These are phyloP conservation scores for Zygoascus hellenicus DNA, from an alignment of 1,139 yeast species.

Conservation along the genomic window DNA sequence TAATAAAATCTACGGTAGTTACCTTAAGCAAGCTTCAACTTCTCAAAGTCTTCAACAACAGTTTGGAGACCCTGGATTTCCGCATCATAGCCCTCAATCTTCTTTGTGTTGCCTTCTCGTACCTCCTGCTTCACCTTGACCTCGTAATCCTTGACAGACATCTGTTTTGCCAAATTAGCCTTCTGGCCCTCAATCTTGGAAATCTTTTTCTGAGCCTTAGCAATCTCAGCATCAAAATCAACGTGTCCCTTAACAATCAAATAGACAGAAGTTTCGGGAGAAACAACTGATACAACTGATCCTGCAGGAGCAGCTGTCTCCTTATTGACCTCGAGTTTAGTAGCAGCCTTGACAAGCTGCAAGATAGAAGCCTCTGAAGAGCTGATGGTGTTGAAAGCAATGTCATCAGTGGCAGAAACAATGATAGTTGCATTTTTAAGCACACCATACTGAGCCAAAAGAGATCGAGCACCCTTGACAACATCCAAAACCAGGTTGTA, in stretches of 20 bases:
- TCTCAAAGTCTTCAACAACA: slow-evolving; percentile 38
- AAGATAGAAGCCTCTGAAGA: slow-evolving; percentile 80
- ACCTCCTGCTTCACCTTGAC: slow-evolving; percentile 80
- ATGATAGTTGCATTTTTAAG: slow-evolving; percentile 80
- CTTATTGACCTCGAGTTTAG: slow-evolving; percentile 53
- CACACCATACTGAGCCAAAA: slow-evolving; percentile 83
- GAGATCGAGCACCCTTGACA: slow-evolving; percentile 88
- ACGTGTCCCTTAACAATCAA: slow-evolving; percentile 90
- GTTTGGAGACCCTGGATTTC: slow-evolving; percentile 69
- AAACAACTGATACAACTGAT: slow-evolving; percentile 78
- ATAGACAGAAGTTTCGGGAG: slow-evolving; percentile 78
- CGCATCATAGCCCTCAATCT: slow-evolving; percentile 67
- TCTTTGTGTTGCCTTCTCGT: slow-evolving; percentile 64
- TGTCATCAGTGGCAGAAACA: slow-evolving; percentile 58
- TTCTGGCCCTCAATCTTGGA: slow-evolving; percentile 47
- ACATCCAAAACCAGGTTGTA: slow-evolving; percentile 81
- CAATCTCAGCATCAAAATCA: slow-evolving; percentile 84
- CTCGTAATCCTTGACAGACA: slow-evolving; percentile 72
- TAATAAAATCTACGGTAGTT: no score
- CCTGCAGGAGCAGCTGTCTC: slow-evolving; percentile 66
- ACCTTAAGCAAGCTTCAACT: slow-evolving; percentile 29
- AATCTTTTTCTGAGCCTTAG: slow-evolving; percentile 74
- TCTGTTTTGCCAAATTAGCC: slow-evolving; percentile 51
- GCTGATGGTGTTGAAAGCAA: slow-evolving; percentile 47
- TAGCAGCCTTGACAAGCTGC: slow-evolving; percentile 87